phyloP scores from a whole-genome alignment of 1,284 basidiomycete species.

The Anthracocystis panici-leucophaei region DNA sequence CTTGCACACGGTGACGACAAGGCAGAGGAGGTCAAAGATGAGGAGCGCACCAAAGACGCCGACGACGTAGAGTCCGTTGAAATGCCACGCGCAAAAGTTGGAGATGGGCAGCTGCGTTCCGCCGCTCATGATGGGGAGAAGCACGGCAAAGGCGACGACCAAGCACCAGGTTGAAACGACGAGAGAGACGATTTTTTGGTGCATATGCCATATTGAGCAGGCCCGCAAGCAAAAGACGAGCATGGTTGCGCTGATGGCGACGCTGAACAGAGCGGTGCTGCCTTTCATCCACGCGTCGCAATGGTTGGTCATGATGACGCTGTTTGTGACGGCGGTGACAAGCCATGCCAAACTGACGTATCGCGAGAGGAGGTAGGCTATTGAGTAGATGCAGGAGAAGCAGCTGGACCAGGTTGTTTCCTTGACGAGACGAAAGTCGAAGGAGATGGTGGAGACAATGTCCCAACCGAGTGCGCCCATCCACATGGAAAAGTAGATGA shows the following conservation, averaged over 20 bases:
- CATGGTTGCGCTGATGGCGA: constrained; percentile 55
- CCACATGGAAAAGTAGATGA: constrained; percentile 62
- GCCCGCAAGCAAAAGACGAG: constrained; percentile 61
- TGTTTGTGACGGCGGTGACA: constrained; percentile 48
- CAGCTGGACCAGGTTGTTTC: constrained; percentile 55
- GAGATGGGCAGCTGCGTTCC: constrained; percentile 39
- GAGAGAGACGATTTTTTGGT: constrained; percentile 40
- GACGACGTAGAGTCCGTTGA: constrained; percentile 48
- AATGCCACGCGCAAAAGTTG: constrained; percentile 54
- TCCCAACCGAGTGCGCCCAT: constrained; percentile 64
- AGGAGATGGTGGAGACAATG: constrained; percentile 52
- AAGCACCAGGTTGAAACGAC: constrained; percentile 51
- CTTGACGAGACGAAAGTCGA: constrained; percentile 51
- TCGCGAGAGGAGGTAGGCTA: constrained; percentile 56
- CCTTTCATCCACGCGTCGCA: constrained; percentile 48
- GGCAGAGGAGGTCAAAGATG: constrained; percentile 54
- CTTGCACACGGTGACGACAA: constrained; percentile 55
- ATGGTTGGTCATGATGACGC: constrained; percentile 44
- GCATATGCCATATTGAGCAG: constrained; percentile 58
- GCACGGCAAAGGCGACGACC: constrained; percentile 45
- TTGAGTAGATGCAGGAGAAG: constrained; percentile 55
- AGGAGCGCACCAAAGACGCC: constrained; percentile 46
- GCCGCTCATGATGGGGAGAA: constrained; percentile 46
- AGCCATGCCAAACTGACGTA: constrained; percentile 59
- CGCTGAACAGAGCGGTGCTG: constrained; percentile 47